Conservation (phyloP, 768 basidiomycete genomes). For the Boletus reticulatus region DNA sequence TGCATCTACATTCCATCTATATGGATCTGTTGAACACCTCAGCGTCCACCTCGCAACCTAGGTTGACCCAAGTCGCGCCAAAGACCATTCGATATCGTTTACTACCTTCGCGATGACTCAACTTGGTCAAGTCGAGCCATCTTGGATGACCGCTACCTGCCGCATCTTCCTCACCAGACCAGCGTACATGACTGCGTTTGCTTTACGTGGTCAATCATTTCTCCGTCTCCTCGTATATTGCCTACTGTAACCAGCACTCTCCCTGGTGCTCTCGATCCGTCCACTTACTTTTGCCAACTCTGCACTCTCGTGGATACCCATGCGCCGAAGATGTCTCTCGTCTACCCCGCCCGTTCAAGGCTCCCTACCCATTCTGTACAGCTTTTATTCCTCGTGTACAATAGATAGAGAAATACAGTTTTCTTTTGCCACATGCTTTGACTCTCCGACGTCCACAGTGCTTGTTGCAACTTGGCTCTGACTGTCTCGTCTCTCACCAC, state of each 20-base stretch:
- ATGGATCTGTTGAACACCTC: not conserved
- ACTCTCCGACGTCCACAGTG: constrained; percentile 50
- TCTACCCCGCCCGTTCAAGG: not conserved
- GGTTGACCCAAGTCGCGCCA: not conserved
- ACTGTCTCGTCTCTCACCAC: constrained; percentile 22
- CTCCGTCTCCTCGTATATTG: not conserved
- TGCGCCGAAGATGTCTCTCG: not conserved
- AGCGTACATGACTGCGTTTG: not conserved
- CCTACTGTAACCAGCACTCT: not conserved
- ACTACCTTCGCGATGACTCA: not conserved
- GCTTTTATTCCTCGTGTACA: constrained; percentile 26
- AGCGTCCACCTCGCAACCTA: not conserved
- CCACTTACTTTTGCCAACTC: not conserved
- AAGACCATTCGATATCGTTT: not conserved
- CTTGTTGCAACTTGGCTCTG: constrained; percentile 33
- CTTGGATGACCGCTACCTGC: not conserved
- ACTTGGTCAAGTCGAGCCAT: not conserved
- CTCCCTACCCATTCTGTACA: constrained; percentile 17
- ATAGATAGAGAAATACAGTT: constrained; percentile 37
- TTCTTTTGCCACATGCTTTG: constrained; percentile 46
- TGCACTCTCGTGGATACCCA: not conserved
- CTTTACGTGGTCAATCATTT: not conserved
- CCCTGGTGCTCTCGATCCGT: not conserved
- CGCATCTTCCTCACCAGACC: not conserved
- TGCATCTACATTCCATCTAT: not conserved